Conservation (phyloP, 169 alveolate genomes). For the Eimeria zaria region DNA sequence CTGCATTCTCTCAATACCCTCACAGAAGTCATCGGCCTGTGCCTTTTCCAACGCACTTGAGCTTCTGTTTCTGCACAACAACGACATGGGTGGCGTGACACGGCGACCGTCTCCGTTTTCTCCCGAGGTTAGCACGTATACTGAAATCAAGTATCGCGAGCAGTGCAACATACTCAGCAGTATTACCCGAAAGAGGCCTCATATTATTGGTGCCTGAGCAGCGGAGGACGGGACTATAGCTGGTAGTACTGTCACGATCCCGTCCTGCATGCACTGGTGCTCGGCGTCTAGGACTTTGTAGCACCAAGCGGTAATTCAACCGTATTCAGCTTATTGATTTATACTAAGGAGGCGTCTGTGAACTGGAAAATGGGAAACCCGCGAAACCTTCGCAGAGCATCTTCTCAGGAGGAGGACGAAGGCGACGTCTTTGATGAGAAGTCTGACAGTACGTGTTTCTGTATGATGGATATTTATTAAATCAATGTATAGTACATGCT, state of each 20-base stretch:
- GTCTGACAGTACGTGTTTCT: constrained; percentile 29
- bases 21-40: not conserved
- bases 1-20: not conserved
- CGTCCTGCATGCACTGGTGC: not conserved
- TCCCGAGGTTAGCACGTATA: not conserved
- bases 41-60: not conserved
- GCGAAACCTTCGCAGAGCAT: constrained; percentile 54
- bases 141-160: not conserved
- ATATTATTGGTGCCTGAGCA: not conserved
- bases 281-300: not conserved
- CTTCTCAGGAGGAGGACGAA: constrained; percentile 56
- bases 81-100: not conserved
- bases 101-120: not conserved
- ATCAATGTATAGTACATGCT: no score
- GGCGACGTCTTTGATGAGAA: constrained; percentile 68
- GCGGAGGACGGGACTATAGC: not conserved
- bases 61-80: not conserved
- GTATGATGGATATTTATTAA: not conserved
- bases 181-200: not conserved
- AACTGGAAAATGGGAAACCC: constrained; percentile 24
- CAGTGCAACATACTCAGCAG: not conserved
- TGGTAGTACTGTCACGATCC: not conserved
- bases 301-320: not conserved
- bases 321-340: not conserved
- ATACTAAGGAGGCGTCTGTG: not conserved